Evolutionary conservation across 108 stramenopile genomes (phyloP), one percentile per base, ranked within the genome.

Genomic region (Pseudonitzschia multistriata): DNA sequence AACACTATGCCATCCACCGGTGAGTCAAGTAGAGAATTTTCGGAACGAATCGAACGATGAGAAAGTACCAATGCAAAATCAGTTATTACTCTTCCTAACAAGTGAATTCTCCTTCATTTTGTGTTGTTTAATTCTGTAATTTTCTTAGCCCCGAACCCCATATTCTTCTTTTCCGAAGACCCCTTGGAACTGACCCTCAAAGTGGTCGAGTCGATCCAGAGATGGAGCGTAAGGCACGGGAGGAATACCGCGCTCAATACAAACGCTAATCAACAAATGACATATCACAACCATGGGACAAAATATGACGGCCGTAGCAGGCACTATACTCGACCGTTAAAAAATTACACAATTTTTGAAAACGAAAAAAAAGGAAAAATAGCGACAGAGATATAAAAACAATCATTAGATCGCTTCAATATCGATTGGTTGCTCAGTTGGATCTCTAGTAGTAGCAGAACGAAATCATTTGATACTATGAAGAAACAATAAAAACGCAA

Each of bases 1-100:
- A 93, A 72, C 98, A 99, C 71, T 99, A 97, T 82, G 97, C 97
- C 30, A 95, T 97, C 72, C 98, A 99, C 75, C 89, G 92, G 86
- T 87, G 67, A 50, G 85, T 79, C 10, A 22, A 5, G 40, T 29
- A 13, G 35, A 54, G 25, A 60, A 36, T 60, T 1, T 3, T 60
- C 35, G 21, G 22, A 2, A 52, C 50, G 22, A 3, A 11, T 24
- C 22, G 3, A 45, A 45, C 3, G 8, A 13, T 13, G 15, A 45
- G 2, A 45, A 1, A 10, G 42, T 17, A 45, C 42, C 17, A 45
- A 45, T 13, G 42, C 17, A 45, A 25, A 14, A 0, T 3, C 29
- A 1, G 13, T 0, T 7, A 11, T 35, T 22, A 62, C 36, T 63
- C 62, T 63, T 15, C 4, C 31, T 21, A 29, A 45, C 34, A 27